Evolutionary conservation across 176 grass and related monocot genomes (phyloP), one percentile per base, ranked within the genome.

Genomic region (Areca catechu): DNA sequence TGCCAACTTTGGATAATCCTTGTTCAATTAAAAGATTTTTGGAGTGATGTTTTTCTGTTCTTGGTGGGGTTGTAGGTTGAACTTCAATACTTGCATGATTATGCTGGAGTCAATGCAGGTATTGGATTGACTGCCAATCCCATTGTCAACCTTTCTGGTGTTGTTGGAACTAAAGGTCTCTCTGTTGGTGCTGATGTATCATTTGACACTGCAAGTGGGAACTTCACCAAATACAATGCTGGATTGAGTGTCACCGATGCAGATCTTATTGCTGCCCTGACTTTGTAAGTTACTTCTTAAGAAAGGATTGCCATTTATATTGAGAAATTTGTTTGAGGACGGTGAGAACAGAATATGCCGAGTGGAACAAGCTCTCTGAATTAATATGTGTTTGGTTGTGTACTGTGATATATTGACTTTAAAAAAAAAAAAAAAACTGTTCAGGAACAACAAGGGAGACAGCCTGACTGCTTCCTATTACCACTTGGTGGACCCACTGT

Each of bases 91-190:
- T 43, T 72, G 20, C 69, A 72, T 61, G 69, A 72, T 37, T 72
- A 72, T 61, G 58, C 69, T 3, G 58, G 69, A 16, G 24, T 72
- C 22, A 72, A 62, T 47, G 49, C 58, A 15, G 61, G 69, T 43
- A 62, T 72, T 53, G 69, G 69, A 43, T 72, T 72, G 69, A 72
- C 69, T 10, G 49, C 69, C n/a, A 72, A 62, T 20, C 69, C 69
- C 22, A 27, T 72, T 28, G 58, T 72, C 53, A 72, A 62, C 50
- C 19, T 72, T 24, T 60, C 69, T 24, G 48, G 57, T 62, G 69
- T 54, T 9, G 56, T 72, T 18, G 69, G 69, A 29, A 61, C 23
- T 21, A 72, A 62, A 53, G 19, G 25, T 54, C 16, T 62, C 9
- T 28, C 69, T 17, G 18, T 54, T 53, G 69, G 69, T 37, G 57